Evolutionary conservation across 2,329 filamentous ascomycete species (phyloP).

Genomic region (Lojkania enalia): DNA sequence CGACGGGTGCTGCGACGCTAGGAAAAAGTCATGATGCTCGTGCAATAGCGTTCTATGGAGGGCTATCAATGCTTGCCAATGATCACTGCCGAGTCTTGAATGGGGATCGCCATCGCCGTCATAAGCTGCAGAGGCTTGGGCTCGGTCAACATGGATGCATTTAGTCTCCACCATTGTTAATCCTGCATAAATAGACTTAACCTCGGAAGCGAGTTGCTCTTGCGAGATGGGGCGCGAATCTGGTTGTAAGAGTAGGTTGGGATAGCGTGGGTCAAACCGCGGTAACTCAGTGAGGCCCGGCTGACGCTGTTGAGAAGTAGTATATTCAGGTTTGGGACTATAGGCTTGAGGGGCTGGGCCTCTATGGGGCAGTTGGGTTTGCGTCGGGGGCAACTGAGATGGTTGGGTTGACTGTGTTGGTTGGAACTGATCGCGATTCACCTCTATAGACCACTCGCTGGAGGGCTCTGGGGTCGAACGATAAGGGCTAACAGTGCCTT

Average conservation of each 20-base stretch:
- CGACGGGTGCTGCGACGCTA: constrained; percentile 83
- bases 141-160: constrained; percentile 79
- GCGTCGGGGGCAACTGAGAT: background rate
- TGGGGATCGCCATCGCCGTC: constrained; percentile 50
- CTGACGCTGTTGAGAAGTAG: constrained; percentile 23
- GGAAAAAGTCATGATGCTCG: constrained; percentile 67
- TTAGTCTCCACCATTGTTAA: constrained; percentile 85
- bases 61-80: constrained; percentile 83
- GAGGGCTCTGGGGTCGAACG: constrained; percentile 28
- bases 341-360: constrained; percentile 7
- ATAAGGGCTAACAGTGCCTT: constrained; percentile 19
- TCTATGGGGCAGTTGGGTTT: constrained; percentile 11
- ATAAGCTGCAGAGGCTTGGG: constrained; percentile 59
- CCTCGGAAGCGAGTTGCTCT: constrained; percentile 77
- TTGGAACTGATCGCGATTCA: constrained; percentile 24
- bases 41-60: constrained; percentile 79
- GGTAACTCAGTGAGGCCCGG: constrained; percentile 41
- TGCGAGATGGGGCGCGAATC: constrained; percentile 72
- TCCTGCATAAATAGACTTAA: constrained; percentile 81
- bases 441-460: constrained; percentile 29
- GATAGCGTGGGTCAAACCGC: constrained; percentile 37
- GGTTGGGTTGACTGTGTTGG: background rate
- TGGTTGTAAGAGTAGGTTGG: constrained; percentile 57
- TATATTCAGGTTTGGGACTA: constrained; percentile 13
- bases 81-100: constrained; percentile 59